Conservation (phyloP, 352 stramenopile species). For the Phytophthora litchii region DNA sequence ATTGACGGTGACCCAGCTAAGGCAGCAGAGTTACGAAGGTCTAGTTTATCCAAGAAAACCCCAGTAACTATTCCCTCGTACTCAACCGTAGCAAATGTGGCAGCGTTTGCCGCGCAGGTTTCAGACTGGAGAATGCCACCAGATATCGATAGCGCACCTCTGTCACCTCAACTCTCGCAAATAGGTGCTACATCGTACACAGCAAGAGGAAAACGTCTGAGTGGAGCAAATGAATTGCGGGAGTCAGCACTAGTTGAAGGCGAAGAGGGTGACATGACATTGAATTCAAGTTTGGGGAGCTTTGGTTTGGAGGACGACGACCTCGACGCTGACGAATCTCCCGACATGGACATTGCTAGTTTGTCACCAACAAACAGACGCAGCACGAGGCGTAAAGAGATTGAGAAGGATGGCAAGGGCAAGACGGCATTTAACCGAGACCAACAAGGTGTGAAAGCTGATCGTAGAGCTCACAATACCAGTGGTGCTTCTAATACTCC, state of each 20-base stretch:
- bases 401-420: neutral
- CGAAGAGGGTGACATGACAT: slow-evolving; percentile 10
- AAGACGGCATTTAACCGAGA: neutral
- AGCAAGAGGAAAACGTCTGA: slow-evolving; percentile 3
- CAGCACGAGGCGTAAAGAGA: neutral
- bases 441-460: neutral
- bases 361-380: slow-evolving; percentile 5
- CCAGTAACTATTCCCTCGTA: neutral
- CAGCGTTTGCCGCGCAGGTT: slow-evolving; percentile 26
- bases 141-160: neutral
- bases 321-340: neutral
- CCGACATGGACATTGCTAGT: neutral
- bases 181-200: slow-evolving; percentile 1
- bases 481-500: neutral
- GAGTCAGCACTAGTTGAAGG: slow-evolving; percentile 3
- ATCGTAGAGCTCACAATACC: neutral
- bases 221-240: slow-evolving; percentile 9
- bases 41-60: slow-evolving; percentile 10
- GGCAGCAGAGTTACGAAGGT: slow-evolving; percentile 14
- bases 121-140: slow-evolving; percentile 23
- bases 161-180: neutral
- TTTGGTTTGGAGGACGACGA: slow-evolving; percentile 5
- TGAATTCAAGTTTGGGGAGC: slow-evolving; percentile 18
- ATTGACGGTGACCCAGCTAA: slow-evolving; percentile 9
- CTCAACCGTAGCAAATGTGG: slow-evolving; percentile 17